These are phyloP conservation scores for Tephrocybe rancida DNA, from an alignment of 768 basidiomycete species.

Conservation along the genomic window DNA sequence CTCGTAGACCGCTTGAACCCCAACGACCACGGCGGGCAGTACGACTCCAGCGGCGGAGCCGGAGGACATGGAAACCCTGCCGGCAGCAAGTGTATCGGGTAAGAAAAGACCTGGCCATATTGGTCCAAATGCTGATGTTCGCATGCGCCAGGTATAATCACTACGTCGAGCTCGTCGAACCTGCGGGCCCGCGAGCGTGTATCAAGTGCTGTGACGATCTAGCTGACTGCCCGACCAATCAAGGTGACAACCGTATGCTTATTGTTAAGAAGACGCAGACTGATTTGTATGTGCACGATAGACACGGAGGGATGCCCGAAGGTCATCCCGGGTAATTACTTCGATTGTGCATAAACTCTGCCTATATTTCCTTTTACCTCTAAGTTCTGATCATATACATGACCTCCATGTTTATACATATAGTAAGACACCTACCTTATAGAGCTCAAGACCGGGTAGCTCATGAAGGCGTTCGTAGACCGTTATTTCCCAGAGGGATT, in stretches of 20 bases:
- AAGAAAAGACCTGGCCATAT: background rate
- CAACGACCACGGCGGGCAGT: conserved; percentile 55
- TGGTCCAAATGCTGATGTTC: conserved; percentile 40
- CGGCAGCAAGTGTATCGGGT: conserved; percentile 55
- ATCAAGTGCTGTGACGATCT: conserved; percentile 60
- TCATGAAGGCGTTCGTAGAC: too few species aligned
- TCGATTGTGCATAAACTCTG: conserved; percentile 42
- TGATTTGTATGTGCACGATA: conserved; percentile 22
- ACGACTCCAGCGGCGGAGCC: conserved; percentile 58
- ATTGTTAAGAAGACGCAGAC: background rate
- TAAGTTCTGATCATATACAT: background rate
- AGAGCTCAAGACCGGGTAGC: too few species aligned
- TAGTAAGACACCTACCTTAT: background rate
- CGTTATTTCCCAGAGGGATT: too few species aligned
- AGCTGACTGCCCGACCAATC: conserved; percentile 51
- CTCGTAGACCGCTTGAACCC: conserved; percentile 46
- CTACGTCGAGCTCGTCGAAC: conserved; percentile 62
- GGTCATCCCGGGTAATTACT: conserved; percentile 59
- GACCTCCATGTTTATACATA: too few species aligned
- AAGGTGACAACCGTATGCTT: conserved; percentile 30
- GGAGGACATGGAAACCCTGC: conserved; percentile 52
- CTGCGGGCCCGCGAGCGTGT: conserved; percentile 50
- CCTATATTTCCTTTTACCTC: background rate
- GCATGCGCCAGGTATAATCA: conserved; percentile 46
- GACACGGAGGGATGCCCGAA: conserved; percentile 53